Evolutionary conservation across 2,329 filamentous ascomycete species (phyloP), one percentile per base, ranked within the genome.

Genomic region (Zymoseptoria crescenta): DNA sequence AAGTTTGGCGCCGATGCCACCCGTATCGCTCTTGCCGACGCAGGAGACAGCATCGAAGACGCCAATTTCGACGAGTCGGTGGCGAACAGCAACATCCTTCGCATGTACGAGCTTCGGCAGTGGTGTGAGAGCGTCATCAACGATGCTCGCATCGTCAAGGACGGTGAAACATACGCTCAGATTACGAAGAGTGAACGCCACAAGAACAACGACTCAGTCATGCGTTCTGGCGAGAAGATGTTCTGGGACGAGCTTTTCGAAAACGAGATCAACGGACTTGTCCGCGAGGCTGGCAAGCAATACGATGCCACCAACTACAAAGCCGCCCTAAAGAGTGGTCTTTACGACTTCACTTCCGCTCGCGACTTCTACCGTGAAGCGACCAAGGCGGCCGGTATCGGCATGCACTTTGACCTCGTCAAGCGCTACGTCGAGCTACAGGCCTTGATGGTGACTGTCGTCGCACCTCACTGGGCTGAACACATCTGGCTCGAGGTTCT

Each of bases 61-160:
- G 92, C 93, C 68, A 99, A 99, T 80, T 96, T 99, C 65, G 94
- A 96, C 70, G 94, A 99, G 78, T 85, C 88, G 57, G 91, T 96
- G 48, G 94, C 94, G 49, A 94, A 97, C 76, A 89, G 87, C 73
- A 92, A 87, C 71, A 95, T 96, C 69, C 81, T 97, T 63, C 87
- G 91, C 69, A 83, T 97, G 56, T 92, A 85, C 70, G 87, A 84
- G 70, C 80, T 95, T 56, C 86, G 90, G 72, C 89, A 96, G 74
- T 97, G 93, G 93, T 92, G 89, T 63, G 91, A 97, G 75, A 90
- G 96, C 70, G 83, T 89, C 69, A 77, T 88, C 58, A 84, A 86
- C 67, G 87, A 93, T 59, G 75, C 76, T 4, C 70, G 74, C 35
- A 64, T 77, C 49, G 74, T 80, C 45, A 72, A 75, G 51, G 68